Base-by-base conservation (phyloP, 2,329 filamentous ascomycete species). In the Colletotrichum zoysiae region DNA sequence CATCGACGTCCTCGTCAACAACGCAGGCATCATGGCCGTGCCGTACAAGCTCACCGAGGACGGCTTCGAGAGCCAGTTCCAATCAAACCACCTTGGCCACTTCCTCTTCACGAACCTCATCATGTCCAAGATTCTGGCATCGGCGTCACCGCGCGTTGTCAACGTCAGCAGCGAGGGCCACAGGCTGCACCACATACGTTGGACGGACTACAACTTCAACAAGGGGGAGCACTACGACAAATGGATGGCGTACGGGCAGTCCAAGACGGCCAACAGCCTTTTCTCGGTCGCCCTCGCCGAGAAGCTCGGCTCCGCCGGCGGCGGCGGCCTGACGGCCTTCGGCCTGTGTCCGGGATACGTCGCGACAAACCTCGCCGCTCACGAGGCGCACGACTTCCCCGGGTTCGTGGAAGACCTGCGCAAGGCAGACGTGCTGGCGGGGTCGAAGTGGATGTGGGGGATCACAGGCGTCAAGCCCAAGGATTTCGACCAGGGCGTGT, bases 291-390 rank as follows among this genome's bases (percentile, higher is more conserved):
- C 42, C 16, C 67, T 73, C 16, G 67, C 67, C 6, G 71, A 63
- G 46, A 50, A 48, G 50, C 58, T 73, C 16, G 73, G 73, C 38
- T 78, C 30, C 7, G 5, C 23, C 18, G 5, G 14, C 18, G 7
- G 78, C 65, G 79, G 77, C 56, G 78, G 82, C 2, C 81, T 87
- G 23, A 80, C 84, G 1, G 79, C 80, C 51, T 83, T 84, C 33
- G 81, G 82, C 74, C 80, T 85, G 26, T 85, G 89, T 75, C 87
- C 89, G 0, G 92, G 92, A 33, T 86, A 90, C 72, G 86, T 95
- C 18, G 23, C 26, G 40, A 71, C 71, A 38, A 73, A 73, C 63
- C 67, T 73, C n/a, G 44, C n/a, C 23, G 50, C 50, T 26, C 67
- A 73, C 56, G 63, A 50, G 58, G 58, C 66, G 42, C 46, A 58